phyloP scores from a whole-genome alignment of 768 basidiomycete species.

The Wakefieldia striispora region DNA sequence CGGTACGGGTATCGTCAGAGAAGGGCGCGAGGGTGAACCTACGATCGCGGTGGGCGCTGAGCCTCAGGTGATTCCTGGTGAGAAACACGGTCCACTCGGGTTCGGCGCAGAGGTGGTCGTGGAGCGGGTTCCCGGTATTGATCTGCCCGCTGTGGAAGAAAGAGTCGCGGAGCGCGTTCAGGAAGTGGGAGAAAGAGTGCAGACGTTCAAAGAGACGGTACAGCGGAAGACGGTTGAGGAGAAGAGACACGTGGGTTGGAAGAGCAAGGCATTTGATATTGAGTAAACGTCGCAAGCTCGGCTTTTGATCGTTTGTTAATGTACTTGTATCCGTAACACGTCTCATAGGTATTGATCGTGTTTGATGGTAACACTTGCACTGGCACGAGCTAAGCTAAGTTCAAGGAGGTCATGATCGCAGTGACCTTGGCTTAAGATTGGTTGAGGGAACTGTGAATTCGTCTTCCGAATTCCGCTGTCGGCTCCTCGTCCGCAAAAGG shows the following conservation, averaged over 20 bases:
- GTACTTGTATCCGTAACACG: too few relatives aligned
- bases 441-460: too few relatives aligned
- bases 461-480: too few relatives aligned
- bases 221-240: conserved; percentile 41
- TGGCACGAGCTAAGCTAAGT: too few relatives aligned
- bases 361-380: too few relatives aligned
- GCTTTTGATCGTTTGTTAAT: too few relatives aligned
- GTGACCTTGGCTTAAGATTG: too few relatives aligned
- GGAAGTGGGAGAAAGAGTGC: conserved; percentile 34
- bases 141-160: not conserved
- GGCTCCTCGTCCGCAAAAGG: too few relatives aligned
- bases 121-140: conserved; percentile 6
- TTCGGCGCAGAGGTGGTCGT: conserved; percentile 40
- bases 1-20: conserved; percentile 60
- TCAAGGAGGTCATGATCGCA: too few relatives aligned
- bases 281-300: not conserved
- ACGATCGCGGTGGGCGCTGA: conserved; percentile 67
- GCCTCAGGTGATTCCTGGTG: conserved; percentile 67
- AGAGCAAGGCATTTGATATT: conserved; percentile 48
- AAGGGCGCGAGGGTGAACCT: conserved; percentile 36
- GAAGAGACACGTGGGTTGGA: conserved; percentile 42
- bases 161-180: conserved; percentile 34
- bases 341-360: too few relatives aligned
- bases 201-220: conserved; percentile 45
- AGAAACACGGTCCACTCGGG: conserved; percentile 66